phyloP scores from a whole-genome alignment of 345 rosid genomes.

The Bruguiera parviflora region DNA sequence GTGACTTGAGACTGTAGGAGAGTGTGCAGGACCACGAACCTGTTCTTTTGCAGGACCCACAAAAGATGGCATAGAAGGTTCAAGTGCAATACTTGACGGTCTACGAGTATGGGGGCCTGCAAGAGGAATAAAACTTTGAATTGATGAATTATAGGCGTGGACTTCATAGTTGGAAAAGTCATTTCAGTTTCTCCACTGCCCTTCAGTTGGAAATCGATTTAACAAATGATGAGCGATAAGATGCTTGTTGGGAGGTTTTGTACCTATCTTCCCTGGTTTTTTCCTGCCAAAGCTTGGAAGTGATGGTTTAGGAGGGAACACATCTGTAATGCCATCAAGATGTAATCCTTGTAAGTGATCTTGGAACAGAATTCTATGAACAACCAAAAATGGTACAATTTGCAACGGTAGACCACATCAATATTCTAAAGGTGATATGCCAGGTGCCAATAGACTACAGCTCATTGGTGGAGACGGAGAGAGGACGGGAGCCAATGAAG shows the following conservation, averaged over 20 bases:
- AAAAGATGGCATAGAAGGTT: conserved; percentile 39
- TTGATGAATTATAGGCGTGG: not conserved
- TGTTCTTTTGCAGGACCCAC: conserved; percentile 24
- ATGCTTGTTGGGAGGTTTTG: conserved; percentile 17
- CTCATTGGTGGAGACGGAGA: conserved; percentile 27
- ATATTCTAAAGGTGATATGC: conserved; percentile 26
- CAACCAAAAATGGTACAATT: no score
- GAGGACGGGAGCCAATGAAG: conserved; percentile 32
- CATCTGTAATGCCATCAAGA: conserved; percentile 22
- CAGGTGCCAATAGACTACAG: conserved; percentile 34
- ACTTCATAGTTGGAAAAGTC: not conserved
- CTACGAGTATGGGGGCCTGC: conserved; percentile 37
- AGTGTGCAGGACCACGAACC: conserved; percentile 28
- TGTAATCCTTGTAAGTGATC: no score
- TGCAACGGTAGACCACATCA: no score
- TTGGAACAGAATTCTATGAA: no score
- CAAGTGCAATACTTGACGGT: conserved; percentile 49
- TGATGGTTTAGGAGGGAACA: conserved; percentile 19
- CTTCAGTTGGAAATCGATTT: conserved; percentile 28
- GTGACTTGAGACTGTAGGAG: conserved; percentile 29
- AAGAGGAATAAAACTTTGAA: conserved; percentile 18
- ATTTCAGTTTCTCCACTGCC: conserved; percentile 19
- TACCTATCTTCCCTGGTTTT: conserved; percentile 25
- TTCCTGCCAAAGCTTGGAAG: conserved; percentile 26
- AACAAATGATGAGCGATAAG: conserved; percentile 19